These are phyloP conservation scores for Lipomyces chichibuensis DNA, from an alignment of 805 yeast genomes.

Conservation along the genomic window DNA sequence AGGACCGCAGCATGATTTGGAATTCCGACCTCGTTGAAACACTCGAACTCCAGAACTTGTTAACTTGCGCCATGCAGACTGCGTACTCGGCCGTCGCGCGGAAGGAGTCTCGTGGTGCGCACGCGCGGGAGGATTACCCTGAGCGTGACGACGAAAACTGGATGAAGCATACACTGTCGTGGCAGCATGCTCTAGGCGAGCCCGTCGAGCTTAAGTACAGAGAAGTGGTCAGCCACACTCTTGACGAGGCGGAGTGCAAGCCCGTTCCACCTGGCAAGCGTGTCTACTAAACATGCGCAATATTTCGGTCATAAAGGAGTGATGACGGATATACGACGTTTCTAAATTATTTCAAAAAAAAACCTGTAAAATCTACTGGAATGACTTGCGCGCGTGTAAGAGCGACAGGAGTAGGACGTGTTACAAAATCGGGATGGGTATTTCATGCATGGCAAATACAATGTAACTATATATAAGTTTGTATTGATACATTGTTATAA, in stretches of 20 bases:
- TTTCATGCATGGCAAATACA: not conserved
- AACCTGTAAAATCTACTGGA: not conserved
- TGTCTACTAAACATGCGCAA: slow-evolving; percentile 63
- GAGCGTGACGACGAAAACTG: slow-evolving; percentile 94
- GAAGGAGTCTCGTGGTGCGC: slow-evolving; percentile 98
- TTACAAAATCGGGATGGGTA: not conserved
- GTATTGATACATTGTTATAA: slow-evolving; percentile 1
- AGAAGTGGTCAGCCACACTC: slow-evolving; percentile 76
- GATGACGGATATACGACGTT: not conserved
- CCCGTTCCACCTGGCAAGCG: slow-evolving; percentile 97
- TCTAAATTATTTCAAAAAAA: not conserved
- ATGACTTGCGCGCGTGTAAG: not conserved
- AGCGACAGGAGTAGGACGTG: not conserved
- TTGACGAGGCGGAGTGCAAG: slow-evolving; percentile 91
- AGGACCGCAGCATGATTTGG: slow-evolving; percentile 99
- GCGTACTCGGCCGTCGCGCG: slow-evolving; percentile 93
- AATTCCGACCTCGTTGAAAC: slow-evolving; percentile 96
- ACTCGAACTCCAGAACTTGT: slow-evolving; percentile 90
- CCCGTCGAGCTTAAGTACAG: slow-evolving; percentile 80
- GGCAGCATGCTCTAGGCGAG: slow-evolving; percentile 77
- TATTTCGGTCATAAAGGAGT: not conserved
- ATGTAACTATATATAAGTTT: not conserved
- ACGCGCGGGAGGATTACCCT: slow-evolving; percentile 97
- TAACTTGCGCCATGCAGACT: slow-evolving; percentile 96
- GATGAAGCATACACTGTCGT: slow-evolving; percentile 97